Base-by-base conservation (phyloP, 2,329 filamentous ascomycete genomes). In the Emericellopsis atlantica region DNA sequence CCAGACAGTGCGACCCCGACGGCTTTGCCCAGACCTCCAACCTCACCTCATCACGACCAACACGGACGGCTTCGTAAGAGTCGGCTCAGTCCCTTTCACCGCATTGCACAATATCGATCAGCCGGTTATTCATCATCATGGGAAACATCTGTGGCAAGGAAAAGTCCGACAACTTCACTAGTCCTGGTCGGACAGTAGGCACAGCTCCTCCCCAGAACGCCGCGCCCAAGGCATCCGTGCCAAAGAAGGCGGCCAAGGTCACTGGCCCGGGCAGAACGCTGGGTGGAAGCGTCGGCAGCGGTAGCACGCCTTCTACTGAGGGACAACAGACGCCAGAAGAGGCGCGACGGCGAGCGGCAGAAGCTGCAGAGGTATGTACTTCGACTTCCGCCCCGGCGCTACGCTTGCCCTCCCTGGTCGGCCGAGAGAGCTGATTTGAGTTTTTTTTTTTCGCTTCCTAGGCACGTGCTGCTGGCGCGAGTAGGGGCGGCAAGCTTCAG, bases 101-200 rank as follows among this genome's bases (percentile, higher is more conserved):
- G 12, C 26, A 12, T 29, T 9, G 8, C 26, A 29, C 9, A 9
- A 29, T 29, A 9, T 29, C 6, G 6, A 12, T 9, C 8, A 4
- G 9, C 8, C 26, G 3, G 26, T 29, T 29, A 9, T 29, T 4
- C 32, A 9, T 35, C 39, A 42, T 44, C 48, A 95, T 95, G 89
- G 89, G 89, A 44, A 90, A 87, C 59, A 72, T 87, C 62, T 95
- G 85, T 67, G 84, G 86, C 57, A 88, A 86, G 59, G 72, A 84
- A 79, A 65, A 76, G 26, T 64, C 74, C 46, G 78, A 84, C 51
- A 69, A 76, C 59, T 92, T 88, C 65, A 64, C 76, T 40, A 74
- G 76, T 41, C 80, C 83, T 38, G 87, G 86, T 44, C 82, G 85
- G 41, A 74, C 78, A 32, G 70, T 94, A 41, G 81, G 77, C 49